phyloP scores from a whole-genome alignment of 176 grass and related monocot species.

The Canna indica region DNA sequence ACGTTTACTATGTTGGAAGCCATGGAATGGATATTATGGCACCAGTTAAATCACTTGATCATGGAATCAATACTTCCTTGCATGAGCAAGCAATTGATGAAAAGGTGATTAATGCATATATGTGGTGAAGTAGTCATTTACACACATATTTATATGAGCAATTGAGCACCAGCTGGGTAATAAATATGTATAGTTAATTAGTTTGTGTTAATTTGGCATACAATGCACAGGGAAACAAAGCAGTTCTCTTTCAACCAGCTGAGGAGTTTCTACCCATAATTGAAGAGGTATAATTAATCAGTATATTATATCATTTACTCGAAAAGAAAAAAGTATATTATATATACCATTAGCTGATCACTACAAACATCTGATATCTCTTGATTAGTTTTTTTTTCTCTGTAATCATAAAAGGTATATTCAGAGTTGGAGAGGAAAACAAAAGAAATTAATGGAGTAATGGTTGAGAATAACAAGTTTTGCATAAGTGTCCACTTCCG shows the following conservation, averaged over 20 bases:
- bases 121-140: too few relatives aligned
- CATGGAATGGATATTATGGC: conserved; percentile 79
- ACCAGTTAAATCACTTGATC: conserved; percentile 16
- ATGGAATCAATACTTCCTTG: neutral
- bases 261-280: conserved; percentile 55
- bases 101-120: conserved; percentile 22
- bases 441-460: conserved; percentile 35
- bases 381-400: too few relatives aligned
- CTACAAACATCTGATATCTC: too few relatives aligned
- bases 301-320: too few relatives aligned
- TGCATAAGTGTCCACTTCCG: conserved; percentile 66
- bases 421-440: conserved; percentile 21
- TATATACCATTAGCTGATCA: too few relatives aligned
- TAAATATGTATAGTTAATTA: too few relatives aligned
- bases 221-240: conserved; percentile 4
- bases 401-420: conserved; percentile 14
- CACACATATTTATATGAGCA: too few relatives aligned
- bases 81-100: conserved; percentile 7
- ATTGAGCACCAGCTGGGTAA: too few relatives aligned
- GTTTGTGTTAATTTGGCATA: neutral
- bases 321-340: too few relatives aligned
- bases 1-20: conserved; percentile 77
- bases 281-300: conserved; percentile 19
- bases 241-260: conserved; percentile 54
- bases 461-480: conserved; percentile 68